phyloP scores from a whole-genome alignment of 1,284 basidiomycete genomes.

The Cutaneotrichosporon sp. region DNA sequence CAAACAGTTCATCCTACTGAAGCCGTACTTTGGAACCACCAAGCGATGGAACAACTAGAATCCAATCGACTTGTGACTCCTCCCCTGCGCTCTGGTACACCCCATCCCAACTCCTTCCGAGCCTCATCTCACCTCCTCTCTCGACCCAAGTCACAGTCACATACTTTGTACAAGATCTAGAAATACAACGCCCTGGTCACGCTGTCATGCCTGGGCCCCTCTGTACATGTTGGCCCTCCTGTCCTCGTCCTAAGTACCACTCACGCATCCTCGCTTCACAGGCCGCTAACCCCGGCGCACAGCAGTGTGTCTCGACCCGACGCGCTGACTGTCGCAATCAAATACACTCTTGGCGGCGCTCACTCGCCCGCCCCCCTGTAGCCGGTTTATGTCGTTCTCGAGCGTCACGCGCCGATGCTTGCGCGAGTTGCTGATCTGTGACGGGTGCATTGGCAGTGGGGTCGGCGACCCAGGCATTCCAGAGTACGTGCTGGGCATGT shows the following conservation, averaged over 20 bases:
- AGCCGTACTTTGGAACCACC: too few relatives aligned
- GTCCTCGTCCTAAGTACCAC: neutral
- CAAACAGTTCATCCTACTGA: too few relatives aligned
- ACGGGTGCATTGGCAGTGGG: constrained; percentile 48
- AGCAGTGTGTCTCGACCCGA: constrained; percentile 3
- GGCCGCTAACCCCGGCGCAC: neutral
- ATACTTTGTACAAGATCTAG: constrained; percentile 8
- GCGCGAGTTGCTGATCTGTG: constrained; percentile 33
- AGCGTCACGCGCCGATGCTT: constrained; percentile 48
- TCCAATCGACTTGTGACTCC: too few relatives aligned
- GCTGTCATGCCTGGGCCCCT: too few relatives aligned
- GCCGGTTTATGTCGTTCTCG: constrained; percentile 49
- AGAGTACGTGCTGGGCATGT: constrained; percentile 25
- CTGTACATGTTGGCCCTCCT: too few relatives aligned
- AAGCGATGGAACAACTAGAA: too few relatives aligned
- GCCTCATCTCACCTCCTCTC: too few relatives aligned
- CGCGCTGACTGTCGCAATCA: constrained; percentile 5
- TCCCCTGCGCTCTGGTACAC: too few relatives aligned
- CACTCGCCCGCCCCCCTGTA: constrained; percentile 25
- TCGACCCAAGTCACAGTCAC: too few relatives aligned
- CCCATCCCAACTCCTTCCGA: too few relatives aligned
- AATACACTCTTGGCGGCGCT: constrained; percentile 20
- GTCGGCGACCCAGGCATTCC: constrained; percentile 20
- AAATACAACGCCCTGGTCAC: neutral
- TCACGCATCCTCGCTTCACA: neutral